These are phyloP conservation scores for Macrophomina tecta DNA, from an alignment of 2,329 filamentous ascomycete species.

Conservation along the genomic window DNA sequence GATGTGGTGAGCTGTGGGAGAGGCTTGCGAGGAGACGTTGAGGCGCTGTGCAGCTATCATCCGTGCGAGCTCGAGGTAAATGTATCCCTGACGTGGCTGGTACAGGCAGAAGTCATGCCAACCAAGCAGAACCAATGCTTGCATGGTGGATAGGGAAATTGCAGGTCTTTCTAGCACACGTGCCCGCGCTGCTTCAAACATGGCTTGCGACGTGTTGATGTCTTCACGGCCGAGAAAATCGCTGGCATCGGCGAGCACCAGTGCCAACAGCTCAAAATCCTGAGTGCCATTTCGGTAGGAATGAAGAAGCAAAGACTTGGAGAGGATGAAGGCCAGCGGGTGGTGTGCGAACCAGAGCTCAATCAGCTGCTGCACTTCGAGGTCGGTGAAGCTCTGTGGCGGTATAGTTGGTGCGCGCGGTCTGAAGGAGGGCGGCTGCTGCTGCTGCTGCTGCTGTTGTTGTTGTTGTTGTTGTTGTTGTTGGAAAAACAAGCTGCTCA, in stretches of 20 bases:
- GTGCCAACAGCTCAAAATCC: conserved; percentile 48
- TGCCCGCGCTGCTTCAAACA: conserved; percentile 44
- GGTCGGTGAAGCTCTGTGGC: conserved; percentile 4
- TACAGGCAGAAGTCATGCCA: conserved; percentile 46
- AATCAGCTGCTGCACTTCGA: conserved; percentile 37
- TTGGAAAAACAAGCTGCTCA: not conserved
- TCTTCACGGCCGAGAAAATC: conserved; percentile 35
- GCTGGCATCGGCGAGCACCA: conserved; percentile 50
- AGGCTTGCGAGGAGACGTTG: conserved; percentile 41
- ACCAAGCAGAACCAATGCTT: conserved; percentile 45
- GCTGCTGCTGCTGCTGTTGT: no score
- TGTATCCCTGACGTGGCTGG: conserved; percentile 29
- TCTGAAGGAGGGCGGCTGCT: not conserved
- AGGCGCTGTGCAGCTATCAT: conserved; percentile 38
- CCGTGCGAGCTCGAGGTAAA: conserved; percentile 7
- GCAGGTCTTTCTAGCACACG: conserved; percentile 31
- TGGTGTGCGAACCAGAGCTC: conserved; percentile 52
- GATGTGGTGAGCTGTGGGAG: conserved; percentile 41
- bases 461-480: not conserved
- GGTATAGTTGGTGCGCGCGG: not conserved
- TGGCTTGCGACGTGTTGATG: conserved; percentile 38
- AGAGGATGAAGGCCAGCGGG: conserved; percentile 49
- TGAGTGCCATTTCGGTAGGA: conserved; percentile 48
- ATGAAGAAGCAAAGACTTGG: conserved; percentile 50
- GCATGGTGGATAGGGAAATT: conserved; percentile 38